Base-by-base conservation (phyloP, 2,329 filamentous ascomycete species). In the Stemphylium vesicarium region DNA sequence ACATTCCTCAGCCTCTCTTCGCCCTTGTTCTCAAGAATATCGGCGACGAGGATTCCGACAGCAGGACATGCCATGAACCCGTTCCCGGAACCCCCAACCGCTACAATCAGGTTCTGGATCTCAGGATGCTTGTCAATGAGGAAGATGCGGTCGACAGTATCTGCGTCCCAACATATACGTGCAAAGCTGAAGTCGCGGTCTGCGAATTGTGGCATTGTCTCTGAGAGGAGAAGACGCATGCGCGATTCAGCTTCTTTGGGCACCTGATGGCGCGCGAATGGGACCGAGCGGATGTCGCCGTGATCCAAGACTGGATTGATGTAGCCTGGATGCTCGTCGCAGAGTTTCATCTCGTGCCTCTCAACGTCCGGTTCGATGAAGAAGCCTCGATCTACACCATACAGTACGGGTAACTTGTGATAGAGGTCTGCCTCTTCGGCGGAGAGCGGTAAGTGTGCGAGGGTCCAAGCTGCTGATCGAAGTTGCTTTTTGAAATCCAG, bases 241-340 rank as follows among this genome's bases (percentile, higher is more conserved):
- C 80, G 77, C 5, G 70, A 58, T 57, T 82, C 82, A 0, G 80
- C 77, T 39, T 80, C 78, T 0, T 77, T 62, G 0, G 82, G 83
- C 37, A 81, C 78, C 44, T 81, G 77, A 18, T 79, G 70, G 38
- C 70, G 75, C 1, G 75, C 70, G 49, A 82, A 78, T 0, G 79
- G 78, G 0, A 77, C 55, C 6, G 76, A 79, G 16, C 65, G 63
- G 29, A 64, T 59, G 20, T 73, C 65, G 7, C 69, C 64, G 0
- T 53, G 20, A 13, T 43, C 36, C 5, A 55, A 50, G 9, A 79
- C 59, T 38, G 77, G 80, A 53, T 84, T 84, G 50, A 78, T 80
- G 57, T 85, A 85, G 3, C 83, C 83, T 0, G 83, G 82, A 53
- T 85, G 82, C 59, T 85, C 82, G 57, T 85, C 83, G 64, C 84